Percentiles rank a stretch among this genome's conserved stretches.
Evolutionary conservation across 805 yeast species (phyloP).

Genomic region (Candida tallmaniae): DNA sequence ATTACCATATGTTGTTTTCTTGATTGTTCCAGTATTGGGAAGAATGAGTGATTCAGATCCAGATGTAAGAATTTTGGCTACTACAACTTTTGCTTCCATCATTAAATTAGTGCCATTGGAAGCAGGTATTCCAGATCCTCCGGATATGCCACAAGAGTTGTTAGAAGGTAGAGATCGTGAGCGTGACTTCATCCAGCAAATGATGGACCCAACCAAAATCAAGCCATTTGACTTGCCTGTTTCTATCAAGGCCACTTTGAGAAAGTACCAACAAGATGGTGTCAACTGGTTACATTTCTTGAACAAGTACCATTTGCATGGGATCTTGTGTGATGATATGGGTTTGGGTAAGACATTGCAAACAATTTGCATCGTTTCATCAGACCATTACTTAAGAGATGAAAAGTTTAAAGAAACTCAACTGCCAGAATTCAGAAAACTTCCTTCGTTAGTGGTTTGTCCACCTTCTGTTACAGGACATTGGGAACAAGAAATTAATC

Average conservation of each 20-base stretch:
- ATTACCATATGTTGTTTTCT: conserved; percentile 89
- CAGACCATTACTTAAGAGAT: conserved; percentile 86
- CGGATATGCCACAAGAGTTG: conserved; percentile 79
- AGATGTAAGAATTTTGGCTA: conserved; percentile 85
- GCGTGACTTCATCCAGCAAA: conserved; percentile 89
- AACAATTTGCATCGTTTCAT: conserved; percentile 93
- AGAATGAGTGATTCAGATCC: conserved; percentile 94
- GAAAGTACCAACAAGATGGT: conserved; percentile 97
- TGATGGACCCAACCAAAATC: conserved; percentile 95
- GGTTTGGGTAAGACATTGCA: conserved; percentile 97
- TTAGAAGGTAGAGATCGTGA: conserved; percentile 89
- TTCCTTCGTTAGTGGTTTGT: conserved; percentile 86
- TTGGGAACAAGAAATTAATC: conserved; percentile 94
- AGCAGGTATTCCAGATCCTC: conserved; percentile 95
- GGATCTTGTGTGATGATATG: conserved; percentile 98
- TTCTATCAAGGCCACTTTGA: conserved; percentile 83
- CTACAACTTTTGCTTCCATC: conserved; percentile 94
- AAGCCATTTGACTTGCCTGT: conserved; percentile 87
- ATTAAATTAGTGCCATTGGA: conserved; percentile 94
- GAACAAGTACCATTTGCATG: conserved; percentile 92
- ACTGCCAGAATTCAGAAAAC: conserved; percentile 60
- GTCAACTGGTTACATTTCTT: conserved; percentile 96
- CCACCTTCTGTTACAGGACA: conserved; percentile 98
- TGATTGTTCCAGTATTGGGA: conserved; percentile 94
- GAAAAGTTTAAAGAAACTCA: conserved; percentile 60